Evolutionary conservation across 192 early-diverging fungal genomes (phyloP), one percentile per base, ranked within the genome.

Genomic region (Diversispora epigaea): DNA sequence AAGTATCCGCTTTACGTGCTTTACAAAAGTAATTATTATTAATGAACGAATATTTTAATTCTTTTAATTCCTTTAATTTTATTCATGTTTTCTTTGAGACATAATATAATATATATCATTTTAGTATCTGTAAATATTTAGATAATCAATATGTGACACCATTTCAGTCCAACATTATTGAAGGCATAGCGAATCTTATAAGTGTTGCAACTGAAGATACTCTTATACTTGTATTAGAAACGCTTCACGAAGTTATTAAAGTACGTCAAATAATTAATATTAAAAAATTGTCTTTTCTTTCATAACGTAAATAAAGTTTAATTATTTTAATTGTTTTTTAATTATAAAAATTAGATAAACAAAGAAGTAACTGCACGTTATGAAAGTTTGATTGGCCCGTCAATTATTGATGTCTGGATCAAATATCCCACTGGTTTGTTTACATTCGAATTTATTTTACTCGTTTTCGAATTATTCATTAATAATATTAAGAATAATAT

Each of bases 361-460:
- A 85, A 86, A 25, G 88, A 85, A 25, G 86, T 88, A n/a, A 89
- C 91, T 4, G 91, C 93, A 1, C 84, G 85, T 55, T 88, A 91
- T 67, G 95, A 95, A 75, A 84, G 86, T 11, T 76, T 86, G 52
- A 79, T 98, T 43, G 87, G 89, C 65, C 89, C 90, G 7, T 81
- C 93, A 43, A 80, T 93, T 0, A 76, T 97, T 72, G 85, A 90
- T 14, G 86, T 92, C n/a, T 96, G 94, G 95, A 84, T 82, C 52
- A 86, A 85, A 45, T 85, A 93, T 77, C 90, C 93, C 10, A 87
- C 88, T 15, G 87, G 86, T 4, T n/a, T 44, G 22, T 44, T 57
- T 46, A 14, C 57, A 44, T 40, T 71, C 11, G 11, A 7, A 6
- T 44, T 41, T 43, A 9, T 56, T 54, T 17, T 17, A 4, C 10